Evolutionary conservation across 1,284 basidiomycete species (phyloP), one percentile per base, ranked within the genome.

Genomic region (Salmacisia buchloeana): DNA sequence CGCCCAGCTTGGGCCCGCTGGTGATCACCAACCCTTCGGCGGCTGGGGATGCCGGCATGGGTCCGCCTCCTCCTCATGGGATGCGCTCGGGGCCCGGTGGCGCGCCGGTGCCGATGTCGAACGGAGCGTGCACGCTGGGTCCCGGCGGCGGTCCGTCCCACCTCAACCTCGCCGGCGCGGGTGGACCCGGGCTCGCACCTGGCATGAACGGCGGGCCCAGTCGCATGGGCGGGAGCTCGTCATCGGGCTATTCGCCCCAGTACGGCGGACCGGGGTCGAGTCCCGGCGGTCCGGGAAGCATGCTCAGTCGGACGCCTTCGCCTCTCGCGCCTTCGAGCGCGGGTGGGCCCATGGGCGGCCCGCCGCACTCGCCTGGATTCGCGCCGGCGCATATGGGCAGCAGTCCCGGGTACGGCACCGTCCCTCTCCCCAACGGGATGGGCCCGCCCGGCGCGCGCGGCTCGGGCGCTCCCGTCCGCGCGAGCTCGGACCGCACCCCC

Each of bases 401-500:
- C 46, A 52, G 49, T 33, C 49, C 49, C 3, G 49, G 49, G 13
- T 15, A 33, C 29, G 21, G 12, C 9, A 15, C 21, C 27, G 34
- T 54, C 29, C 18, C 23, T 15, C 49, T 33, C 18, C 27, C 34
- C 13, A 31, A 27, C 12, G 49, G 49, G 27, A 54, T 33, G 49
- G 34, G 31, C 6, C 15, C 49, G n/a, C n/a, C n/a, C 18, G 49
- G 49, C 4, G 49, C 49, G 25, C 49, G 49, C 21, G 49, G 49
- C 29, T 54, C 49, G 4, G 49, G 49, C 21, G 49, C 29, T 18
- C 49, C 49, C 13, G 49, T 54, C 3, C 33, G 56, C 15, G 34
- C 56, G 7, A 58, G 56, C 34, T 58, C 56, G 56, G 56, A 58
- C 23, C 33, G 56, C 29, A 38, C 35, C 12, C 36, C 56, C 7